Evolutionary conservation across 75 land plant genomes (phyloP).

Genomic region (Larix kaempferi): DNA sequence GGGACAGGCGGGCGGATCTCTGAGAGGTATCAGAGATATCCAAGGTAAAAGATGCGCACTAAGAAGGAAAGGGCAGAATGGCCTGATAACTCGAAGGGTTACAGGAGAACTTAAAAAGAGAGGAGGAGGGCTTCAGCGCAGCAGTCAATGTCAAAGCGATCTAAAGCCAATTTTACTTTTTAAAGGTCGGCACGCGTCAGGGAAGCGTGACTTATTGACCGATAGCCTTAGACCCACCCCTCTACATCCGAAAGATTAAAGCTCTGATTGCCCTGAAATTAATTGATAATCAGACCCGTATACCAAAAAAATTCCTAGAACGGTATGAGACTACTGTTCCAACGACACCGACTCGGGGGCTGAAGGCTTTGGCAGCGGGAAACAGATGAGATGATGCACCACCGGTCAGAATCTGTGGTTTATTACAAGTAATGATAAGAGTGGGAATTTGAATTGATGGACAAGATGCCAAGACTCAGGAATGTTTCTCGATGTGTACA

Average conservation of each 20-base stretch:
- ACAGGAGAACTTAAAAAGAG: background rate
- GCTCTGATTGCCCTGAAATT: too few relatives aligned
- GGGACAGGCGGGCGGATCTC: background rate
- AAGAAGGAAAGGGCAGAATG: slow-evolving; percentile 1
- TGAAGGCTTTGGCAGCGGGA: too few relatives aligned
- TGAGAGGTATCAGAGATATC: background rate
- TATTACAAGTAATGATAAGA: slow-evolving; percentile 5
- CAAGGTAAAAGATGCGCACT: background rate
- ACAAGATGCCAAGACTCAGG: slow-evolving; percentile 12
- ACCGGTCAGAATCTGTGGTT: background rate
- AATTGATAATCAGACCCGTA: too few relatives aligned
- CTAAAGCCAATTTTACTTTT: background rate
- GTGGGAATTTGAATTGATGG: slow-evolving; percentile 5
- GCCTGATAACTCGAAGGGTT: background rate
- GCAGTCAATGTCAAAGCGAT: background rate
- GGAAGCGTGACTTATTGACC: too few relatives aligned
- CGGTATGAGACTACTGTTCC: too few relatives aligned
- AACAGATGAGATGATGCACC: too few relatives aligned
- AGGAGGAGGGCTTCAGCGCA: background rate
- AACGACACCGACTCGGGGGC: too few relatives aligned
- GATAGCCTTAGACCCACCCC: too few relatives aligned
- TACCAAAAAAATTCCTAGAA: too few relatives aligned
- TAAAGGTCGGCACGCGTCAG: too few relatives aligned
- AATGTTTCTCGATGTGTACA: slow-evolving; percentile 10
- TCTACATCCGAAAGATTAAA: too few relatives aligned